Base-by-base conservation (phyloP, 108 stramenopile genomes). In the Skeletonema tropicum region DNA sequence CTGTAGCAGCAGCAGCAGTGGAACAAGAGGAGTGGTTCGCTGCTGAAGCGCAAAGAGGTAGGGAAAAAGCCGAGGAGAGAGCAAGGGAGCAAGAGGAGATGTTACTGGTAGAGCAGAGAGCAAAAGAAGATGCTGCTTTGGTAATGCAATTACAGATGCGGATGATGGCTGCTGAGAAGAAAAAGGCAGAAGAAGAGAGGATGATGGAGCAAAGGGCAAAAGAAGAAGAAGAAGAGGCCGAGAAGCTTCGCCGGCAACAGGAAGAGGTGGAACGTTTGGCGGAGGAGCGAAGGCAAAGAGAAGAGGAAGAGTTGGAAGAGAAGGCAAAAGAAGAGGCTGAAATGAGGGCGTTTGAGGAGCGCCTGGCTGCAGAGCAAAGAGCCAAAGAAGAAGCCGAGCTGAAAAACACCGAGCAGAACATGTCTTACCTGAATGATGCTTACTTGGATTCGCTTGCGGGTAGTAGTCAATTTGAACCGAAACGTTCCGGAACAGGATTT, bases 21-120 rank as follows among this genome's bases (percentile, higher is more conserved):
- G 49, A 52, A 5, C 3, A 52, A 14, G 49, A 52, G 23, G 21
- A 52, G 21, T 21, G 23, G 5, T 52, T 52, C 21, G 49, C 49
- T 19, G 49, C 3, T 19, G 23, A 48, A 17, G 46, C 6, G 21
- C 21, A 52, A 52, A 19, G 49, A 8, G 49, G 21, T 52, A 52
- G 49, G 23, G 49, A 52, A 52, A 21, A 52, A 52, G 49, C 49
- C 49, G 49, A 52, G 49, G 2, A 21, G 23, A 52, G 49, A 52
- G 49, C 49, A 8, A 42, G 41, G 41, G 21, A 52, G 49, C 21
- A 52, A 21, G 49, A 52, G 49, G 49, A 52, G 49, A 3, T 19
- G 49, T 9, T 52, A 23, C 49, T 25, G 8, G 1, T 21, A 52
- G 49, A 52, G 23, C 49, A 52, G 21, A 23, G 21, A 52, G 49